These are phyloP conservation scores for Scorias spongiosa DNA, from an alignment of 2,329 filamentous ascomycete genomes.

Conservation along the genomic window DNA sequence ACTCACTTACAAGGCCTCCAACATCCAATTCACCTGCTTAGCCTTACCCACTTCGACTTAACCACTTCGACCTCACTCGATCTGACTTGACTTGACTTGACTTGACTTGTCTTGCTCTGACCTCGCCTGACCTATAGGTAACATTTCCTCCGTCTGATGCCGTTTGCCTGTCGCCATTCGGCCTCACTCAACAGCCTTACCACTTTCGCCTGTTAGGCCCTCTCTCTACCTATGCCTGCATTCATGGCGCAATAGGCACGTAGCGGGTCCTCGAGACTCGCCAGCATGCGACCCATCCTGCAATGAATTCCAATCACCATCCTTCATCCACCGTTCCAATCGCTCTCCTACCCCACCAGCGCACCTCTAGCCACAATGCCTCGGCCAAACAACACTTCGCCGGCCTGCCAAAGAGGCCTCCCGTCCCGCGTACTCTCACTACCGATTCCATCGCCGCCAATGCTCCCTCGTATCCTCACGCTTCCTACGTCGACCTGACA, in stretches of 20 bases:
- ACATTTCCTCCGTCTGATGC: no score
- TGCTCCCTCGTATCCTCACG: not conserved
- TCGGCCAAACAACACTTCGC: not conserved
- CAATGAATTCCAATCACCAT: not conserved
- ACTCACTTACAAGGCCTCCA: no score
- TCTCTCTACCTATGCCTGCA: not conserved
- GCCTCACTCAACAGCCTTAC: no score
- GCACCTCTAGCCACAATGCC: not conserved
- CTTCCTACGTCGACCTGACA: not conserved
- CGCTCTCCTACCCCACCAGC: not conserved
- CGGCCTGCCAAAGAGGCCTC: not conserved
- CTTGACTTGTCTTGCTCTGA: no score
- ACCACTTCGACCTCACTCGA: no score
- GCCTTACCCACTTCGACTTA: no score
- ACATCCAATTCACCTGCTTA: no score
- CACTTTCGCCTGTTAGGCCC: no score
- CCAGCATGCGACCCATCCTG: not conserved
- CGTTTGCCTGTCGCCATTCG: no score
- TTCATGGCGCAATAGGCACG: not conserved
- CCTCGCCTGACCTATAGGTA: no score
- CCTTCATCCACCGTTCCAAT: not conserved
- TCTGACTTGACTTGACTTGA: no score
- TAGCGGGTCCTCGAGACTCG: not conserved
- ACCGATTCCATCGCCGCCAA: not conserved
- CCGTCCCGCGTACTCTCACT: not conserved